These are phyloP conservation scores for Cutaneotrichosporon cavernicola DNA, from an alignment of 1,284 basidiomycete species.

Conservation along the genomic window DNA sequence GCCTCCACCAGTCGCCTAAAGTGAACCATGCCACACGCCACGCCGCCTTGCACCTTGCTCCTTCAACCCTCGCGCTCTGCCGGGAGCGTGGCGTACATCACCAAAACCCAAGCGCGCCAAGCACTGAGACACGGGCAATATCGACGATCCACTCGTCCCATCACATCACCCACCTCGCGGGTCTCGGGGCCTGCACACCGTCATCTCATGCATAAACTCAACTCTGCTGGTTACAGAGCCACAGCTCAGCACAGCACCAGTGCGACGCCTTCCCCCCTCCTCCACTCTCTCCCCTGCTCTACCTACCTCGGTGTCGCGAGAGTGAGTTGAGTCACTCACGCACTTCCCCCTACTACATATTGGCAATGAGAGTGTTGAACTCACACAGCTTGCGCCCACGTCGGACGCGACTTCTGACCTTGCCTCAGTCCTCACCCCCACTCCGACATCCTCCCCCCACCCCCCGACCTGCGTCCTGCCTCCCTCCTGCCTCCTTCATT, in stretches of 20 bases:
- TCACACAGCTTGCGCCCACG: constrained; percentile 19
- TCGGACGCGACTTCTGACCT: constrained; percentile 9
- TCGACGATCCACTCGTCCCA: neutral
- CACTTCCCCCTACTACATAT: constrained; percentile 18
- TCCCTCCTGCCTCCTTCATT: neutral
- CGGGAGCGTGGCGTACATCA: too few species aligned
- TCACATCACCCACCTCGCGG: too few species aligned
- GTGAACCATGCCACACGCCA: too few species aligned
- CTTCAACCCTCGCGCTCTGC: too few species aligned
- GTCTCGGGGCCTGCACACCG: too few species aligned
- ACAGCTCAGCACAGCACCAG: constrained; percentile 2
- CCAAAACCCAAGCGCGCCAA: too few species aligned
- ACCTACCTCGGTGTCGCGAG: constrained; percentile 13
- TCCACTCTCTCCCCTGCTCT: constrained; percentile 15
- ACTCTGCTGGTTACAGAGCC: constrained; percentile 24
- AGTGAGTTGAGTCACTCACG: constrained; percentile 10
- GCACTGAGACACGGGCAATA: neutral
- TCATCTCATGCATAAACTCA: constrained; percentile 13
- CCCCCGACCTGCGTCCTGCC: neutral
- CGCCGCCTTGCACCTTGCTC: too few species aligned
- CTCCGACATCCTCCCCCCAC: neutral
- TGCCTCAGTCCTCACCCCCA: neutral
- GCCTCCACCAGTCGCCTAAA: too few species aligned
- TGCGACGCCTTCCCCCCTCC: constrained; percentile 11
- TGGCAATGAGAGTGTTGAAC: constrained; percentile 26